These are phyloP conservation scores for Mycosarcoma mackinlayi DNA, from an alignment of 1,284 basidiomycete genomes.

Conservation along the genomic window DNA sequence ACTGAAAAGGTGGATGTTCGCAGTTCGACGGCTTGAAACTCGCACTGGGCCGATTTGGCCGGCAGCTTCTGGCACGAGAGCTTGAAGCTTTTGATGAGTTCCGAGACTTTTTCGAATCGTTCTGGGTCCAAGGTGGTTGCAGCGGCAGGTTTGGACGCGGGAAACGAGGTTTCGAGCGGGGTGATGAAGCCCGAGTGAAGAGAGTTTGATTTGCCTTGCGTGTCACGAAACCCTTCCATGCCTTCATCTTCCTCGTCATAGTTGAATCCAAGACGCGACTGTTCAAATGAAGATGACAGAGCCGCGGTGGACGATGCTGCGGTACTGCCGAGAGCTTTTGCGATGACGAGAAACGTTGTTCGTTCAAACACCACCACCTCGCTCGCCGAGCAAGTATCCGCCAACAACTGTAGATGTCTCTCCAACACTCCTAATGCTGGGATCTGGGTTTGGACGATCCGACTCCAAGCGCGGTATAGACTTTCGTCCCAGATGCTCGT, in stretches of 20 bases:
- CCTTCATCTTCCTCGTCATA: constrained; percentile 38
- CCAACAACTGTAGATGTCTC: constrained; percentile 84
- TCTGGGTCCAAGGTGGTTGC: constrained; percentile 75
- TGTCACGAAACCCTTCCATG: constrained; percentile 47
- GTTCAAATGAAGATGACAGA: constrained; percentile 63
- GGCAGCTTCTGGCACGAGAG: constrained; percentile 75
- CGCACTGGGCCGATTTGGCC: constrained; percentile 27
- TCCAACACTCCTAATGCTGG: constrained; percentile 91
- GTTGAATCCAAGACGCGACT: constrained; percentile 4
- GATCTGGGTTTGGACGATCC: constrained; percentile 94
- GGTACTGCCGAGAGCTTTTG: constrained; percentile 18
- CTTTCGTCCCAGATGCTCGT: constrained; percentile 99
- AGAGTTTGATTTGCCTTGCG: constrained; percentile 11
- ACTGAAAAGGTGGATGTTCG: constrained; percentile 76
- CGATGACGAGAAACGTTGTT: constrained; percentile 96
- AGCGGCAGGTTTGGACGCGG: constrained; percentile 2
- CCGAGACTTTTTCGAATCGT: constrained; percentile 93
- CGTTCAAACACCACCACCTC: constrained; percentile 97
- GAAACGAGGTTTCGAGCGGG: constrained; percentile 1
- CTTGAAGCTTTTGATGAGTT: constrained; percentile 94
- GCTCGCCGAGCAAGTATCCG: constrained; percentile 84
- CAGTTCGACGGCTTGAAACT: constrained; percentile 67
- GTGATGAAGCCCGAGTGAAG: constrained; percentile 37
- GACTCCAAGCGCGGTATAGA: constrained; percentile 97
- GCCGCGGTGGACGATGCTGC: not conserved